Evolutionary conservation across 1,284 basidiomycete species (phyloP).

Genomic region (Cutaneotrichosporon cavernicola): DNA sequence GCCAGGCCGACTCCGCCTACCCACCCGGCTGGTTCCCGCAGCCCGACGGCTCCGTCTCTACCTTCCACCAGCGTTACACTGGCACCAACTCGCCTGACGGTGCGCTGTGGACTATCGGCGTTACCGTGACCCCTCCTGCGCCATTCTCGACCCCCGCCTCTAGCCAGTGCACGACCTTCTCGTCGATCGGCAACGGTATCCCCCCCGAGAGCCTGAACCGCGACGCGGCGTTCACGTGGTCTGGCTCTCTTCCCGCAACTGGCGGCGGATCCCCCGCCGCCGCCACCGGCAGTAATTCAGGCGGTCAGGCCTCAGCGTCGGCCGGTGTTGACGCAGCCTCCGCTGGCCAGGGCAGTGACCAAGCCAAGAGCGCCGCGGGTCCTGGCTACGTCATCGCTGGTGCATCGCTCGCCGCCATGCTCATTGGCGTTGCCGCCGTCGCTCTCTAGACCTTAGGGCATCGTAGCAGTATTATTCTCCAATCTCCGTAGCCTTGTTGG

Average conservation of each 20-base stretch:
- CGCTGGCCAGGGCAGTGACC: not conserved
- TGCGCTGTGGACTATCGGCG: constrained; percentile 45
- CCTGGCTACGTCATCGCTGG: constrained; percentile 16
- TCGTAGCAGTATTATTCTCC: not conserved
- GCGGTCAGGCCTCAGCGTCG: constrained; percentile 27
- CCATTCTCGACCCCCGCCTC: constrained; percentile 49
- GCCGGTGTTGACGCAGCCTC: not conserved
- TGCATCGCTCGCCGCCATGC: constrained; percentile 33
- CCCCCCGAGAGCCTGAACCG: constrained; percentile 28
- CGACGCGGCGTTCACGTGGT: constrained; percentile 22
- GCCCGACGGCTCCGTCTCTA: constrained; percentile 48
- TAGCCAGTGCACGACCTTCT: constrained; percentile 52
- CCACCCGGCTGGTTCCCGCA: constrained; percentile 52
- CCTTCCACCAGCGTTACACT: constrained; percentile 54
- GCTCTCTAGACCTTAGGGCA: constrained; percentile 34
- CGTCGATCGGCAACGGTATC: constrained; percentile 46
- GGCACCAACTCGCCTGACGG: constrained; percentile 44
- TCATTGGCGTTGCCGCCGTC: constrained; percentile 44
- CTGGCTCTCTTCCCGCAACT: constrained; percentile 14
- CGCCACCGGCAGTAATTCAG: constrained; percentile 17
- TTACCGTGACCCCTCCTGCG: constrained; percentile 47
- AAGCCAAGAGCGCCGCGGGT: not conserved
- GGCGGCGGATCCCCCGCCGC: constrained; percentile 31
- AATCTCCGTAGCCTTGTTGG: not conserved
- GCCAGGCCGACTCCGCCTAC: constrained; percentile 52